Base-by-base conservation (phyloP, 441 rosid genomes). In the Corymbia citriodora region DNA sequence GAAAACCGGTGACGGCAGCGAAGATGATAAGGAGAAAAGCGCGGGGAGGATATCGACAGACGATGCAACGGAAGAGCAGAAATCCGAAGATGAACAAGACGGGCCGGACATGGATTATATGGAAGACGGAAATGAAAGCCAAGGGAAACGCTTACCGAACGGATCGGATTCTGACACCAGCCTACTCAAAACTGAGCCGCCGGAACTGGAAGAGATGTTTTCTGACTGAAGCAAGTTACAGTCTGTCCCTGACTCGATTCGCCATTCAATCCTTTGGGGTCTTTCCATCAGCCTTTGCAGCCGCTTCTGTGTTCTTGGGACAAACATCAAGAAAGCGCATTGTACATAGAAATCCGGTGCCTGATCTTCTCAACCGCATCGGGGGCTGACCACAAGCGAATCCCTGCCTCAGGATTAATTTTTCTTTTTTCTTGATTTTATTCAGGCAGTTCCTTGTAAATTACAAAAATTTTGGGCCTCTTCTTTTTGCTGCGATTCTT, bases 51-150 rank as follows among this genome's bases (percentile, higher is more conserved):
- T 52, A 14, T 33, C 87, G 45, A 49, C 54, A 11, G 45, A 79
- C 5, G 92, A 91, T 53, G 48, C 6, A 6, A 87, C 70, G 25
- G 92, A 91, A n/a, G 95, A 92, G 57, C 93, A 86, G 65, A 31
- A 86, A 18, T 49, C 89, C 4, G 96, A 95, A 52, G 94, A 94
- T 8, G 97, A 95, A n/a, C 96, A 88, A 81, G 95, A 95, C 2
- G 88, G 89, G 91, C 86, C 89, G 4, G 95, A 95, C 45, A 21
- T 88, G 72, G 95, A 94, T 90, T 93, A 94, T 81, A 36, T 48
- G 33, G 95, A 92, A 21, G 90, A 81, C 14, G 90, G 49, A 57
- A 57, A 33, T 36, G 92, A 86, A 3, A 52, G 54, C 87, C 91
- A 40, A 29, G 93, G 55, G 40, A 94, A 90, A 55, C 92, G 55